phyloP scores from a whole-genome alignment of 2,329 filamentous ascomycete genomes.

The Rugonectria rugulosa region DNA sequence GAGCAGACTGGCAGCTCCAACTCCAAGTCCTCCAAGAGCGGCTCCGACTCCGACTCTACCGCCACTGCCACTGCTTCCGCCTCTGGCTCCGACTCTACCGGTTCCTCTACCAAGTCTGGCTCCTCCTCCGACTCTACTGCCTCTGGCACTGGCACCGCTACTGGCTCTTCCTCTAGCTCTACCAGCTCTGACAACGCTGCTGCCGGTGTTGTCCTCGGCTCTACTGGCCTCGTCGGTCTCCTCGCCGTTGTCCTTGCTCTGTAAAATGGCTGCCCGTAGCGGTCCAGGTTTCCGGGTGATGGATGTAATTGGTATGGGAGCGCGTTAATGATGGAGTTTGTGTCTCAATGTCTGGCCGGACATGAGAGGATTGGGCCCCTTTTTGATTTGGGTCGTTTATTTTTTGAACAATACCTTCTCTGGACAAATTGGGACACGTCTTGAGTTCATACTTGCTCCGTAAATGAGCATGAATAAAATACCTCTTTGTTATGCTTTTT shows the following conservation, averaged over 20 bases:
- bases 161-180: constrained; percentile 34
- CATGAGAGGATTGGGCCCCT: constrained; percentile 29
- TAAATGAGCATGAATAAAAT: constrained; percentile 37
- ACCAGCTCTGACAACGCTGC: constrained; percentile 46
- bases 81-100: constrained; percentile 34
- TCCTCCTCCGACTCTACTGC: constrained; percentile 33
- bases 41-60: constrained; percentile 27
- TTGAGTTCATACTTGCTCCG: constrained; percentile 36
- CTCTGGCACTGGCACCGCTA: constrained; percentile 35
- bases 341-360: constrained; percentile 27
- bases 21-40: constrained; percentile 12
- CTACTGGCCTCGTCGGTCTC: constrained; percentile 56
- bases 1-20: constrained; percentile 32
- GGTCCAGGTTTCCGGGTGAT: constrained; percentile 15
- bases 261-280: constrained; percentile 45
- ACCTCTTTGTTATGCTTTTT: constrained; percentile 29
- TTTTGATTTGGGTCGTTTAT: constrained; percentile 20
- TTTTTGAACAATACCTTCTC: constrained; percentile 27
- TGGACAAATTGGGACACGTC: constrained; percentile 38
- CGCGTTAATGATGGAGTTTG: constrained; percentile 38
- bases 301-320: constrained; percentile 34
- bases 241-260: constrained; percentile 59
- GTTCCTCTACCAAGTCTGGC: constrained; percentile 31
- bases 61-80: constrained; percentile 10
- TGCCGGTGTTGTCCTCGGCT: constrained; percentile 47